phyloP scores from a whole-genome alignment of 345 rosid genomes.

The Angophora floribunda region DNA sequence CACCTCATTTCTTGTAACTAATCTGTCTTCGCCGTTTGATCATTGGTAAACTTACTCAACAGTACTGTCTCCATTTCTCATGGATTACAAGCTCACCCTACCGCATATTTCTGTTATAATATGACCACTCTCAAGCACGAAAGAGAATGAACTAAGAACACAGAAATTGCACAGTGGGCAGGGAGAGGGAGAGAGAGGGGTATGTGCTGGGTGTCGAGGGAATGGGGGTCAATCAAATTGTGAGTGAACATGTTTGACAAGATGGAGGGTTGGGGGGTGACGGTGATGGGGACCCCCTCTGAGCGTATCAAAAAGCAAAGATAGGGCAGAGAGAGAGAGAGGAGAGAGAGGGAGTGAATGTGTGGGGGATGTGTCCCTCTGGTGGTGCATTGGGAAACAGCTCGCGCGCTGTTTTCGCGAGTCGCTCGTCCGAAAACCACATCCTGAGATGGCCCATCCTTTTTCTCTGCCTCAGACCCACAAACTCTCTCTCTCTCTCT shows the following conservation, averaged over 20 bases:
- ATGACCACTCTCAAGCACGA: not conserved
- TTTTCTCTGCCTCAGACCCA: constrained; percentile 1
- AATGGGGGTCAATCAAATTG: not conserved
- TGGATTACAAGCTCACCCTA: not conserved
- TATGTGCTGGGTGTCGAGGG: not conserved
- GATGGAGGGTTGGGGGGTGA: not conserved
- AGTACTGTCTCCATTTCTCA: not conserved
- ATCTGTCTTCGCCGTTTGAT: not conserved
- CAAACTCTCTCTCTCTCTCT: not conserved
- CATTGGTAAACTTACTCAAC: not conserved
- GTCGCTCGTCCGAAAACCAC: constrained; percentile 14
- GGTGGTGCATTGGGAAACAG: constrained; percentile 54
- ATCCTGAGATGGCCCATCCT: not conserved
- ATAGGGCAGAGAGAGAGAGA: not conserved
- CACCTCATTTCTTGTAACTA: not conserved
- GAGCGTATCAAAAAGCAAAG: not conserved
- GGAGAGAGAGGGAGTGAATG: not conserved
- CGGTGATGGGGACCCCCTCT: not conserved
- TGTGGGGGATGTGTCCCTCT: not conserved
- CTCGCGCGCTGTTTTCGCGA: constrained; percentile 82
- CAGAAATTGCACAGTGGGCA: not conserved
- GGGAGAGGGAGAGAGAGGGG: not conserved
- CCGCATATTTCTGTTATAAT: not conserved
- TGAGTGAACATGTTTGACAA: not conserved
- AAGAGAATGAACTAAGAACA: not conserved